phyloP scores from a whole-genome alignment of 1,139 yeast genomes.

The Suhomyces terraborum region DNA sequence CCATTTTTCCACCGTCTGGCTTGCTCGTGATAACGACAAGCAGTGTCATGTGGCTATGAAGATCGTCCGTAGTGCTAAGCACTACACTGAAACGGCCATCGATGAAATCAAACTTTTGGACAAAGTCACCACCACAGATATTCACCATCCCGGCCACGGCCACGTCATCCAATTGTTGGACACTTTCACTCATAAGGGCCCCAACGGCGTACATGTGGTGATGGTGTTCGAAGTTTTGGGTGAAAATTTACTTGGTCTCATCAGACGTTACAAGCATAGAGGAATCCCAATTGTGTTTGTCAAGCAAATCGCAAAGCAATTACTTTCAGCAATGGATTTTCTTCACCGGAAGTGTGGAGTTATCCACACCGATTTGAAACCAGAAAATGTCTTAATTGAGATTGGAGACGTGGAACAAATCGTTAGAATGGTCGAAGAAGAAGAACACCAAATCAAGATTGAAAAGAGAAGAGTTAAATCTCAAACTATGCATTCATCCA shows the following conservation, averaged over 20 bases:
- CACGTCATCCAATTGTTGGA: conserved; percentile 45
- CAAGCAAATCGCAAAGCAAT: conserved; percentile 41
- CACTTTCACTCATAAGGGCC: conserved; percentile 43
- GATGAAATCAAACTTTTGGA: conserved; percentile 44
- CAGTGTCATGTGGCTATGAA: conserved; percentile 46
- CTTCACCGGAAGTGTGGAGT: conserved; percentile 45
- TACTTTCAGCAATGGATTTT: conserved; percentile 41
- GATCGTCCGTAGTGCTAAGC: conserved; percentile 41
- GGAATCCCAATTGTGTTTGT: conserved; percentile 42
- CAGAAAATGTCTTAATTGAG: conserved; percentile 46
- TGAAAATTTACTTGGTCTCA: conserved; percentile 42
- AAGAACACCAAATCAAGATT: conserved; percentile 21
- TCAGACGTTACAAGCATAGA: conserved; percentile 40
- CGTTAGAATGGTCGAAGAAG: conserved; percentile 37
- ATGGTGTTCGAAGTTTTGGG: conserved; percentile 50
- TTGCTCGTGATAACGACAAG: conserved; percentile 42
- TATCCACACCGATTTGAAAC: conserved; percentile 48
- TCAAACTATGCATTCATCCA: conserved; percentile 8
- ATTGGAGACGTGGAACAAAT: conserved; percentile 41
- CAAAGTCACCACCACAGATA: conserved; percentile 32
- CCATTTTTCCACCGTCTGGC: conserved; percentile 54
- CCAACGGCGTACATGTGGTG: conserved; percentile 46
- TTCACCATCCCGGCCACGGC: conserved; percentile 39
- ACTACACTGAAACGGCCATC: conserved; percentile 45
- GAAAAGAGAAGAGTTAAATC: conserved; percentile 18